Conservation (phyloP, 2,329 filamentous ascomycete genomes). For the Capronia epimyces region DNA sequence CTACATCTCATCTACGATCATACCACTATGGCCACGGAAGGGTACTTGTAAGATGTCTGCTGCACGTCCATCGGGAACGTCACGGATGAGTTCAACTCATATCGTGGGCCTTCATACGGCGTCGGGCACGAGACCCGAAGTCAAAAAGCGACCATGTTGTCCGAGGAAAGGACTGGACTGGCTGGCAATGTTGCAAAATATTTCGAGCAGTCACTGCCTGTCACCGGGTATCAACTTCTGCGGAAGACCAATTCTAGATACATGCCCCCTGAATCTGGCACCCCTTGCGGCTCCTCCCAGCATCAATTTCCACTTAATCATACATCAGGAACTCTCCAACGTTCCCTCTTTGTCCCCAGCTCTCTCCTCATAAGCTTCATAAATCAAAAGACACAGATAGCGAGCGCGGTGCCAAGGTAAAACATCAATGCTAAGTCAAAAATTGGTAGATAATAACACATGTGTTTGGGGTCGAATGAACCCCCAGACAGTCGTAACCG, state of each 20-base stretch:
- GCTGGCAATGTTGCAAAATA: neutral
- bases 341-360: neutral
- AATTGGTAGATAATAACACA: constrained; percentile 24
- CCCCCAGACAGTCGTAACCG: neutral
- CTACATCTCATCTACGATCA: too few relatives aligned
- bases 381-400: constrained; percentile 4
- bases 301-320: constrained; percentile 9
- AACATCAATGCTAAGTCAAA: constrained; percentile 16
- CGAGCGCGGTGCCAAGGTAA: constrained; percentile 7
- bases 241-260: neutral
- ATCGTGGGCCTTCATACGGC: too few relatives aligned
- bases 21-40: too few relatives aligned
- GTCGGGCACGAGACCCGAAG: too few relatives aligned
- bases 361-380: constrained; percentile 16
- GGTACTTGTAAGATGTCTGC: too few relatives aligned
- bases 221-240: neutral
- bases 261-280: neutral
- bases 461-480: constrained; percentile 7
- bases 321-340: constrained; percentile 8
- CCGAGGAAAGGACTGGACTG: too few relatives aligned
- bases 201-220: neutral
- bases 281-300: neutral
- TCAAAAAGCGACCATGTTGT: too few relatives aligned
- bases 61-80: too few relatives aligned
- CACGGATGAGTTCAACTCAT: too few relatives aligned